Percentiles rank a stretch among this genome's conserved stretches.
phyloP scores from a whole-genome alignment of 768 basidiomycete species.

The Collybiopsis luxurians region DNA sequence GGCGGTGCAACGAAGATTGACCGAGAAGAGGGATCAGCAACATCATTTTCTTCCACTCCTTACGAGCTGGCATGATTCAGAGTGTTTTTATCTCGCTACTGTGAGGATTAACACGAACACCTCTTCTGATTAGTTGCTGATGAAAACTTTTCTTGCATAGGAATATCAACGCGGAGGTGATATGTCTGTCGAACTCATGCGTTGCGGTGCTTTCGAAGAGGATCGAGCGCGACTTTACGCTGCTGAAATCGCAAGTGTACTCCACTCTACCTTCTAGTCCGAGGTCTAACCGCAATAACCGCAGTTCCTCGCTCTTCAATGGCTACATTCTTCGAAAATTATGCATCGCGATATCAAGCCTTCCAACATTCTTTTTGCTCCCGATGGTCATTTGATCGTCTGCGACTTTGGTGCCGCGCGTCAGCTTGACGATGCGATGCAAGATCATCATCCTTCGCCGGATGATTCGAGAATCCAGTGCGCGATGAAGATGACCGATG shows the following conservation, averaged over 20 bases:
- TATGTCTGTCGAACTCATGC: slow-evolving; percentile 27
- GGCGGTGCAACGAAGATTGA: slow-evolving; percentile 15
- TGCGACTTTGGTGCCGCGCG: slow-evolving; percentile 34
- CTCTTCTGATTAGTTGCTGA: neutral
- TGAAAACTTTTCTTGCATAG: neutral
- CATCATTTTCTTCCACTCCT: slow-evolving; percentile 8
- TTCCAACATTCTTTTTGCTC: slow-evolving; percentile 63
- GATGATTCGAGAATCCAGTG: neutral
- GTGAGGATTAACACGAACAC: neutral
- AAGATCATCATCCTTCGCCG: neutral
- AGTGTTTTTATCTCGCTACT: slow-evolving; percentile 14
- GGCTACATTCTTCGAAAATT: slow-evolving; percentile 33
- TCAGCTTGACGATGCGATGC: neutral
- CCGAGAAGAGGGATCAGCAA: neutral
- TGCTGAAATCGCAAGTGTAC: slow-evolving; percentile 31
- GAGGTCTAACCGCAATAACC: neutral
- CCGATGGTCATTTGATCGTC: slow-evolving; percentile 35
- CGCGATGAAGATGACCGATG: neutral
- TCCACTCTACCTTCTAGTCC: no score
- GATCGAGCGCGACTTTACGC: slow-evolving; percentile 30
- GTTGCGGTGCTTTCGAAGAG: slow-evolving; percentile 20
- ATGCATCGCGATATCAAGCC: slow-evolving; percentile 71
- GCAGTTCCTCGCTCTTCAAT: slow-evolving; percentile 29
- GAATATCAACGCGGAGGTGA: slow-evolving; percentile 21
- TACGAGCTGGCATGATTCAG: slow-evolving; percentile 15